Percentiles rank a stretch among this genome's conserved stretches.
These are phyloP conservation scores for Blumeria hordei DNA, from an alignment of 2,329 filamentous ascomycete species.

Conservation along the genomic window DNA sequence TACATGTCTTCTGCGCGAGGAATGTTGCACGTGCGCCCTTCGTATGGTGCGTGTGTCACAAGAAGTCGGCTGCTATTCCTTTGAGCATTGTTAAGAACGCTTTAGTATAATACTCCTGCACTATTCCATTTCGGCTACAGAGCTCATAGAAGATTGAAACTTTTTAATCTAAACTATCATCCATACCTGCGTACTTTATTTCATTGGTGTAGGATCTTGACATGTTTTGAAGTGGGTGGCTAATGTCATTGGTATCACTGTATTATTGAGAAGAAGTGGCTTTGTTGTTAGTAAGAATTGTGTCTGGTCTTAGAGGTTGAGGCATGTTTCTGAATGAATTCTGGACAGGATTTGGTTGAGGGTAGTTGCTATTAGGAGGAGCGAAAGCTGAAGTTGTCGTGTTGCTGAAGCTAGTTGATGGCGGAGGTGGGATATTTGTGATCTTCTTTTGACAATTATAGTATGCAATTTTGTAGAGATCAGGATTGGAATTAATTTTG, in stretches of 20 bases:
- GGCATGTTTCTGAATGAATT: too few relatives aligned
- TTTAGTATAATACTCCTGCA: neutral
- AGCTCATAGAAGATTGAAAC: neutral
- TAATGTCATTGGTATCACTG: neutral
- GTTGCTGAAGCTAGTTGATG: neutral
- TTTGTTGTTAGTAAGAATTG: too few relatives aligned
- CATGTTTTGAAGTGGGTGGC: neutral
- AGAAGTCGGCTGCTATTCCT: neutral
- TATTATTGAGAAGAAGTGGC: neutral
- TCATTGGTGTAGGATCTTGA: neutral
- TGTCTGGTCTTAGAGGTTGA: too few relatives aligned
- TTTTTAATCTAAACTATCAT: neutral
- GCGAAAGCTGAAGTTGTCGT: neutral
- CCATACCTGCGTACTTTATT: neutral
- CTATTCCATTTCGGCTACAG: neutral
- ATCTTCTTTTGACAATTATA: neutral
- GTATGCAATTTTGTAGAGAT: neutral
- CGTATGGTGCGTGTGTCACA: too few relatives aligned
- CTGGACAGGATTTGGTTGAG: too few relatives aligned
- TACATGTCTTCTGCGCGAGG: too few relatives aligned
- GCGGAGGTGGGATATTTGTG: neutral
- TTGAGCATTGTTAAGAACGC: neutral
- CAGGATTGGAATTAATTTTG: neutral
- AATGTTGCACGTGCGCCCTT: too few relatives aligned
- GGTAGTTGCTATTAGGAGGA: neutral